Evolutionary conservation across 1,284 basidiomycete species (phyloP), one percentile per base, ranked within the genome.

Genomic region (Cutaneotrichosporon cavernicola): DNA sequence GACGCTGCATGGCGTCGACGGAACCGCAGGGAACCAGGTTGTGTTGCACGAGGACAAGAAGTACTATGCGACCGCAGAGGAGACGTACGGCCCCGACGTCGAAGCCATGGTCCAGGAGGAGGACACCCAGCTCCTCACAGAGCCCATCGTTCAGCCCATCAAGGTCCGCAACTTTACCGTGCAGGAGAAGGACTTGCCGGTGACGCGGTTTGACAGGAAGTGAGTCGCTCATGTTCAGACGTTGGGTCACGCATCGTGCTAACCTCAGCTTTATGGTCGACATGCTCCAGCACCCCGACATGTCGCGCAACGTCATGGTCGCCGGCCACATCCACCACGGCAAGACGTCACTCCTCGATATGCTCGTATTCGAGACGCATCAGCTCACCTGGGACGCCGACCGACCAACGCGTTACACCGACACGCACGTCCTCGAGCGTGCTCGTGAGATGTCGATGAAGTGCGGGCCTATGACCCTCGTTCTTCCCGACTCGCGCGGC

Each of bases 31-130:
- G 68, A 93, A 91, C 71, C 92, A 94, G 58, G 91, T 97, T 34
- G 81, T 97, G 55, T 83, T 97, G 62, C 96, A 99, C 75, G 97
- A 99, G 79, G 91, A 99, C 83, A 99, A 99, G 81, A 90, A 94
- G 80, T 99, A 99, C 82, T 99, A 99, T 77, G 92, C 93, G 9
- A 90, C 90, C 13, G 97, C 97, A 0, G 84, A 85, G 61, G 92
- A 98, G 57, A 88, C 96, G 1, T 99, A 99, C 77, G 97, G 96
- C 9, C 85, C 88, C 53, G 96, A 90, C 64, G 96, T 99, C 26
- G 96, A 99, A 82, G 91, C 96, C 1, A 82, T 99, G 73, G 97
- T 99, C 1, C 95, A 99, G 79, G 97, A 99, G 80, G 97, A 99
- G 82, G 97, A 99, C 76, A 87, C 91, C 4, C 97, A 99, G 79